Evolutionary conservation across 441 rosid genomes (phyloP).

Genomic region (Pelargonium citronellum): DNA sequence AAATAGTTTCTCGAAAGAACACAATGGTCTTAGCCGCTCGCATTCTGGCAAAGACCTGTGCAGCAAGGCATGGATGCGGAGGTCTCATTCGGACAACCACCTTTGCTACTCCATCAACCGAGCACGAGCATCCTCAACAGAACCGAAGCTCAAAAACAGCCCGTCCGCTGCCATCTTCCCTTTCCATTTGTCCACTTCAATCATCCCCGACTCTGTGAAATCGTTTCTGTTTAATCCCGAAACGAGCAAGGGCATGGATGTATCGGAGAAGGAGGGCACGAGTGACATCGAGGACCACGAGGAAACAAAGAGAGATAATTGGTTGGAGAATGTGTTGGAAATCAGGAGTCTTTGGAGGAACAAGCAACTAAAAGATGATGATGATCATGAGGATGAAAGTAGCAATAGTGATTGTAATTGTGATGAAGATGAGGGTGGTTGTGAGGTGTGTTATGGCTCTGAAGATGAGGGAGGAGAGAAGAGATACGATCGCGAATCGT

Average conservation of each 20-base stretch:
- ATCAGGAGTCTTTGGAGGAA: not conserved
- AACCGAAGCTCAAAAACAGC: slow-evolving; percentile 48
- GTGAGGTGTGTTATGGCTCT: slow-evolving; percentile 44
- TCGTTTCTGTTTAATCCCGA: slow-evolving; percentile 56
- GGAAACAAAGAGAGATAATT: slow-evolving; percentile 33
- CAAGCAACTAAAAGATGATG: slow-evolving; percentile 13
- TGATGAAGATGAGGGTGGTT: slow-evolving; percentile 24
- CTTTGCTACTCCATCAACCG: slow-evolving; percentile 37
- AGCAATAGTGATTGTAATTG: slow-evolving; percentile 22
- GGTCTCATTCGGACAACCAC: slow-evolving; percentile 63
- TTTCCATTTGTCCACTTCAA: slow-evolving; percentile 45
- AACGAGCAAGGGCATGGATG: slow-evolving; percentile 31
- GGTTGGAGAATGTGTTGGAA: not conserved
- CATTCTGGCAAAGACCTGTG: not conserved
- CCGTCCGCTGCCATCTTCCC: slow-evolving; percentile 51
- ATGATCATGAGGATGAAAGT: slow-evolving; percentile 21
- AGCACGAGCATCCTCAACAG: slow-evolving; percentile 34
- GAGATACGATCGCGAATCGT: slow-evolving; percentile 37
- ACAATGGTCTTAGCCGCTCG: not conserved
- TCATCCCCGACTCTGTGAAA: slow-evolving; percentile 46
- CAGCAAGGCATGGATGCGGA: slow-evolving; percentile 9
- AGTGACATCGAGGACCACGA: too few relatives aligned
- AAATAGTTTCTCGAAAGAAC: not conserved
- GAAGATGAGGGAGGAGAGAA: slow-evolving; percentile 29
- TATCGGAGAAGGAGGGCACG: slow-evolving; percentile 26